Percentiles rank a stretch among this genome's conserved stretches.
Evolutionary conservation across 768 basidiomycete genomes (phyloP).

Genomic region (Butyriboletus loyo): DNA sequence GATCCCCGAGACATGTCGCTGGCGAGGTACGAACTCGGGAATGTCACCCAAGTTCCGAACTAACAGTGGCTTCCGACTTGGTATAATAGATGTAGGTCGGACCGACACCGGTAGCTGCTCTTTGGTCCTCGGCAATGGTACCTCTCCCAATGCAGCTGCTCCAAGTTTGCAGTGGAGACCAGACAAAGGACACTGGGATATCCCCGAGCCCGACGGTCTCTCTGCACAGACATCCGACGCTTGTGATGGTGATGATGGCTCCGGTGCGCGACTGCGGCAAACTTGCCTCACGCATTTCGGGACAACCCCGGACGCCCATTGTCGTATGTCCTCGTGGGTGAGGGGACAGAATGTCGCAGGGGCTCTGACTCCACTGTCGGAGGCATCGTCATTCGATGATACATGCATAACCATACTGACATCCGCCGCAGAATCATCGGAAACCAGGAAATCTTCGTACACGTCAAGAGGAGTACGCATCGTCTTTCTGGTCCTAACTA

Average conservation of each 20-base stretch:
- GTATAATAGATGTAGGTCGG: background rate
- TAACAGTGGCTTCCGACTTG: background rate
- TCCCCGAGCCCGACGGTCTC: slow-evolving; percentile 19
- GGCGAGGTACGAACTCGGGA: slow-evolving; percentile 28
- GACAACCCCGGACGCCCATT: slow-evolving; percentile 26
- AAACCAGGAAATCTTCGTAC: slow-evolving; percentile 8
- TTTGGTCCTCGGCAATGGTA: background rate
- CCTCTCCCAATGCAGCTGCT: background rate
- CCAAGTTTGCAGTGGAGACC: slow-evolving; percentile 24
- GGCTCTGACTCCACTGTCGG: slow-evolving; percentile 5
- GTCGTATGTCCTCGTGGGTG: slow-evolving; percentile 24
- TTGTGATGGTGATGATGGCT: slow-evolving; percentile 26
- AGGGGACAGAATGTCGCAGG: slow-evolving; percentile 12
- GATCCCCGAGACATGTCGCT: background rate
- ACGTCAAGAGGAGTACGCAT: background rate
- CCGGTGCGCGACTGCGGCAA: slow-evolving; percentile 6
- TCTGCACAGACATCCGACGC: slow-evolving; percentile 27
- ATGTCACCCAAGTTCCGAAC: slow-evolving; percentile 15
- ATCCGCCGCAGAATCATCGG: slow-evolving; percentile 18
- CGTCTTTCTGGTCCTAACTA: background rate
- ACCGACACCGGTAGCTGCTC: background rate
- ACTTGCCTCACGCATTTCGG: slow-evolving; percentile 22
- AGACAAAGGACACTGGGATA: slow-evolving; percentile 23
- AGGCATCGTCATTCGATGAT: slow-evolving; percentile 11
- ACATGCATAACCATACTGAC: slow-evolving; percentile 22